Percentiles rank a stretch among this genome's conserved stretches.
Evolutionary conservation across 495 filamentous ascomycete species (phyloP).

Genomic region (Letharia columbiana): DNA sequence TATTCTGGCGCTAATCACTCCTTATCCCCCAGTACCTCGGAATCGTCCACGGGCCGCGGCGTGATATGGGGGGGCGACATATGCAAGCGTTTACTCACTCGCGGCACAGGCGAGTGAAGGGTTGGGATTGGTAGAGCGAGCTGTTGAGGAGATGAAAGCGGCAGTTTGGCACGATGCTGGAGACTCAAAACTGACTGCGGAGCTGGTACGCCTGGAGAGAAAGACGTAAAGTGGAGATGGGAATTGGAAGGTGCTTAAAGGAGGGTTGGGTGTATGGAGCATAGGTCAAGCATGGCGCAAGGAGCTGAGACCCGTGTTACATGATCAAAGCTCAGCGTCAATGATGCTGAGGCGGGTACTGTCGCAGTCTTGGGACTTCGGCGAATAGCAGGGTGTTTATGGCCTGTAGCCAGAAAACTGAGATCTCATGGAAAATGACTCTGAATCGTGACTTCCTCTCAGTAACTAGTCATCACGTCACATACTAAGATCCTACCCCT

Average conservation of each 20-base stretch:
- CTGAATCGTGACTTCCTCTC: conserved; percentile 1
- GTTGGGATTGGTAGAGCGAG: background rate
- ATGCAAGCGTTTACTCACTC: background rate
- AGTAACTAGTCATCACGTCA: background rate
- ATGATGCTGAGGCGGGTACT: background rate
- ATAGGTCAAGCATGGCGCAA: background rate
- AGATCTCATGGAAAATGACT: background rate
- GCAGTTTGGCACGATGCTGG: background rate
- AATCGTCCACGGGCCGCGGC: background rate
- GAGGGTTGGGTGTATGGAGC: background rate
- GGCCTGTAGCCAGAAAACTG: background rate
- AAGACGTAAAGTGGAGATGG: background rate
- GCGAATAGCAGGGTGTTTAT: background rate
- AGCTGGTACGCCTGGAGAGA: background rate
- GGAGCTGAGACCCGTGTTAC: background rate
- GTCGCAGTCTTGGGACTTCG: background rate
- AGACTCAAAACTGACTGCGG: background rate
- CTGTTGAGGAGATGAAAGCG: background rate
- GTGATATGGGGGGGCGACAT: background rate
- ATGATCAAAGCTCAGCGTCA: background rate
- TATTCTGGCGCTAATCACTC: background rate
- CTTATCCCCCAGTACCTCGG: background rate
- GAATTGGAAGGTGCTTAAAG: background rate
- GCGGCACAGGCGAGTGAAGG: background rate
- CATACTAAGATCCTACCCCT: background rate